Conservation (phyloP, 2,329 filamentous ascomycete genomes). For the Aspergillus glaucus region DNA sequence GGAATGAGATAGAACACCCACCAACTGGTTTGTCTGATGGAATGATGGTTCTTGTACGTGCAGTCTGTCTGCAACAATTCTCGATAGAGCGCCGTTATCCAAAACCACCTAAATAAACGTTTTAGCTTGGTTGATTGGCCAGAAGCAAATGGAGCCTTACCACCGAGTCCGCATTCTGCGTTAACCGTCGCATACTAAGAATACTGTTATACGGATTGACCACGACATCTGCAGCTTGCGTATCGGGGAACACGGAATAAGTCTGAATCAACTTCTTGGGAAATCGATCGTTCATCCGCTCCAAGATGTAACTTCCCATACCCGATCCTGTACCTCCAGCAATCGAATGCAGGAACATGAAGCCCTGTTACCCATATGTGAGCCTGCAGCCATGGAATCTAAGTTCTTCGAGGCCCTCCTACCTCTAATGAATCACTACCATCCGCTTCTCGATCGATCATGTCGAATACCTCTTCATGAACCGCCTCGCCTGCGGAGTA, state of each 20-base stretch:
- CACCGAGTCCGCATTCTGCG: conserved; percentile 94
- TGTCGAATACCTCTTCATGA: conserved; percentile 96
- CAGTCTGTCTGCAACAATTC: conserved; percentile 88
- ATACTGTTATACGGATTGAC: conserved; percentile 98
- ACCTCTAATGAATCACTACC: conserved; percentile 95
- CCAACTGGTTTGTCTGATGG: conserved; percentile 94
- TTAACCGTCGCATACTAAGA: conserved; percentile 80
- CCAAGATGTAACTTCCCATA: conserved; percentile 89
- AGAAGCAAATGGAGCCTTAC: conserved; percentile 38
- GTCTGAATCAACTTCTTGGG: conserved; percentile 99
- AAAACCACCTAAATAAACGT: conserved; percentile 59
- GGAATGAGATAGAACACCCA: conserved; percentile 29
- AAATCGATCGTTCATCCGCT: conserved; percentile 92
- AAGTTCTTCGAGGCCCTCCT: conserved; percentile 9
- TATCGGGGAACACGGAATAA: conserved; percentile 97
- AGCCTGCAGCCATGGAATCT: background rate
- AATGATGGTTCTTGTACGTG: conserved; percentile 95
- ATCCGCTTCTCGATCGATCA: conserved; percentile 97
- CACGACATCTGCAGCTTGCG: conserved; percentile 82
- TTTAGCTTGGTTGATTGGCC: conserved; percentile 14
- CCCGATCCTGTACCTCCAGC: conserved; percentile 94
- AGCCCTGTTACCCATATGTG: conserved; percentile 53
- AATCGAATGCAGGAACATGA: conserved; percentile 98
- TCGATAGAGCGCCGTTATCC: conserved; percentile 87
- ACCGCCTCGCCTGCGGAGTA: conserved; percentile 89